Evolutionary conservation across 1,139 yeast species (phyloP), one percentile per base, ranked within the genome.

Genomic region (Candida tetrigidarum): DNA sequence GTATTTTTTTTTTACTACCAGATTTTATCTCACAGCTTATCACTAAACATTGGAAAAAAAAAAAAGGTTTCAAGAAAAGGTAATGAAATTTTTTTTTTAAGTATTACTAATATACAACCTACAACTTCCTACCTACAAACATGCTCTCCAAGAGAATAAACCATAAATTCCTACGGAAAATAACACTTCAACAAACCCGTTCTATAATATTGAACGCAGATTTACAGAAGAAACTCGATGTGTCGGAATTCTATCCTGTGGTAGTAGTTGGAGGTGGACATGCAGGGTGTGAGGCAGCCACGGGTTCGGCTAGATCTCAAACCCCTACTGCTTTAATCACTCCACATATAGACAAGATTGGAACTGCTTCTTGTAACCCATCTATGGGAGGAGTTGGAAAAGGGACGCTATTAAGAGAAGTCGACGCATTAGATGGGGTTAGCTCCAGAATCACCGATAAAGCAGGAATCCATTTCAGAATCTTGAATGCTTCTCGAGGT

Each of bases 361-460:
- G 99, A 0, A 87, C 96, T 0, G 95, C 98, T 25, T 90, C 97
- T 1, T 95, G 99, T 62, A 95, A 95, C 61, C 99, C 99, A 4
- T 91, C 91, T 39, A 89, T 91, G 86, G 99, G 99, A 32, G 99
- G 99, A 43, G 95, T 95, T 42, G 99, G 99, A 1, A 95, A 95
- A 59, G 99, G 99, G 15, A 93, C 97, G 1, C 69, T 95, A 41
- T 67, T 95, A 30, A 78, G 91, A 53, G 99, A 95, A 64, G 90
- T 95, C 6, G 99, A 95, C 69, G 98, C 99, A 0, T 69, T 95
- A 44, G 99, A 92, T 63, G 99, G 99, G 3, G 87, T 93, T 0
- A 83, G 96, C 5, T 84, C 93, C 0, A 72, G 81, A 48, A 80
- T 93, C 14, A 92, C 95, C 2, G 99, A 95, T 64, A 74, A 78